A percentile compares a stretch with the other conserved stretches of the same genome.
phyloP scores from a whole-genome alignment of 225 moss, liverwort and hornwort species.

The Rhytidiadelphus loreus region DNA sequence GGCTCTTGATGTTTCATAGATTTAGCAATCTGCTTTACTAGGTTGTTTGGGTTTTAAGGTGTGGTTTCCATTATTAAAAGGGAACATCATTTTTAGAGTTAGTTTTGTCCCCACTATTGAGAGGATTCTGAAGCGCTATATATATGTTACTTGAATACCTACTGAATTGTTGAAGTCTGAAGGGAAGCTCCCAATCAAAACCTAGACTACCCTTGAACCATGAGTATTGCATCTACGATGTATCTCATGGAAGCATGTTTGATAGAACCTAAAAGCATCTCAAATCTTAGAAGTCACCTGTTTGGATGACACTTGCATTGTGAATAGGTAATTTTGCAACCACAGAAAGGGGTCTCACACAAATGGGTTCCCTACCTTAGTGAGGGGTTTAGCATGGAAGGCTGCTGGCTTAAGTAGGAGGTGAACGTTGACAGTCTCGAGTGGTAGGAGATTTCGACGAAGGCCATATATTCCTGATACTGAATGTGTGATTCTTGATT shows the following conservation, averaged over 20 bases:
- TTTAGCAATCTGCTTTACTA: neutral
- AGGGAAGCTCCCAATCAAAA: neutral
- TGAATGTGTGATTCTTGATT: neutral
- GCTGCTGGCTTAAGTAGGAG: neutral
- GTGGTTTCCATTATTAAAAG: neutral
- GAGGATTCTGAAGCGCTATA: neutral
- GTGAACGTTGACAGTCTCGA: neutral
- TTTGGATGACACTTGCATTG: neutral
- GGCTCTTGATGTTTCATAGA: neutral
- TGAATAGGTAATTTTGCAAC: neutral
- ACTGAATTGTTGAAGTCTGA: neutral
- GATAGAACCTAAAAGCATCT: neutral
- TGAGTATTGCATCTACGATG: neutral
- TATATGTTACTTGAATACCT: neutral
- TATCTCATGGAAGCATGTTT: neutral
- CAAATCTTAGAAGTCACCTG: neutral
- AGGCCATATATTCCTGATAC: neutral
- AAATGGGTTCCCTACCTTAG: neutral
- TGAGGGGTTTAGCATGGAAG: neutral
- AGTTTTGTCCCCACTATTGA: neutral
- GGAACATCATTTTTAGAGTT: neutral
- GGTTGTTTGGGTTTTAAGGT: neutral
- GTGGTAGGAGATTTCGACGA: neutral
- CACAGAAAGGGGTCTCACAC: neutral
- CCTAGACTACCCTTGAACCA: neutral